A percentile compares a stretch with the other conserved stretches of the same genome.
Evolutionary conservation across 257 asterid genomes (phyloP).

Genomic region (Leptodermis oblonga): DNA sequence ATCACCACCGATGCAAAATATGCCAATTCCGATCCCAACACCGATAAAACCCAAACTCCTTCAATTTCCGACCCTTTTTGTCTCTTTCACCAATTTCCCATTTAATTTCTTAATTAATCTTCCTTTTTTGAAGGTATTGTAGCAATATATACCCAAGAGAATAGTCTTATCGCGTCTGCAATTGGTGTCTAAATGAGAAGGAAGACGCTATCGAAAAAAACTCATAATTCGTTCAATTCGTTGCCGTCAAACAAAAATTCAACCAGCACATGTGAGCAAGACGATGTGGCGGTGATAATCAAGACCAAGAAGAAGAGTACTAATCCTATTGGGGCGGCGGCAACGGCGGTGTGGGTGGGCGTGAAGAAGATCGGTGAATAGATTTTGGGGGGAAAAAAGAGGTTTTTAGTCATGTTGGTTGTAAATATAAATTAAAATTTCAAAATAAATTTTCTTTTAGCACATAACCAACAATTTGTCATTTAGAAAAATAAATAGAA

Average conservation of each 20-base stretch:
- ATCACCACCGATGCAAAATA: conserved; percentile 45
- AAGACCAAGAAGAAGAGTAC: conserved; percentile 34
- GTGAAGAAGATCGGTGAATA: too few relatives aligned
- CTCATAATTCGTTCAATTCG: conserved; percentile 28
- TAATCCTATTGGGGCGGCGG: too few relatives aligned
- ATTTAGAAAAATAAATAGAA: too few relatives aligned
- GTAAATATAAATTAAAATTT: too few relatives aligned
- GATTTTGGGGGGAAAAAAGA: too few relatives aligned
- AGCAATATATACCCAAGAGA: conserved; percentile 64
- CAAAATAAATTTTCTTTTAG: too few relatives aligned
- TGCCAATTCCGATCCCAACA: conserved; percentile 70
- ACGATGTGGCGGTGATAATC: conserved; percentile 12
- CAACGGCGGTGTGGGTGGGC: too few relatives aligned
- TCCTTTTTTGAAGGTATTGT: conserved; percentile 47
- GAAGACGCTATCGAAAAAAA: conserved; percentile 17
- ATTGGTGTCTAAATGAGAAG: conserved; percentile 60
- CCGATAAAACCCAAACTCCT: conserved; percentile 37
- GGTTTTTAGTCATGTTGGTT: too few relatives aligned
- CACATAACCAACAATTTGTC: too few relatives aligned
- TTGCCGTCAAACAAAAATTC: conserved; percentile 28
- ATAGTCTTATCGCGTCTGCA: conserved; percentile 43
- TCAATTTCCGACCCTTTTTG: background rate
- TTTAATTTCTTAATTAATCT: background rate
- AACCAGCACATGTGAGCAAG: conserved; percentile 21
- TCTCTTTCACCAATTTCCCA: too few relatives aligned